phyloP scores from a whole-genome alignment of 2,329 filamentous ascomycete species.

The Talaromyces sp. region DNA sequence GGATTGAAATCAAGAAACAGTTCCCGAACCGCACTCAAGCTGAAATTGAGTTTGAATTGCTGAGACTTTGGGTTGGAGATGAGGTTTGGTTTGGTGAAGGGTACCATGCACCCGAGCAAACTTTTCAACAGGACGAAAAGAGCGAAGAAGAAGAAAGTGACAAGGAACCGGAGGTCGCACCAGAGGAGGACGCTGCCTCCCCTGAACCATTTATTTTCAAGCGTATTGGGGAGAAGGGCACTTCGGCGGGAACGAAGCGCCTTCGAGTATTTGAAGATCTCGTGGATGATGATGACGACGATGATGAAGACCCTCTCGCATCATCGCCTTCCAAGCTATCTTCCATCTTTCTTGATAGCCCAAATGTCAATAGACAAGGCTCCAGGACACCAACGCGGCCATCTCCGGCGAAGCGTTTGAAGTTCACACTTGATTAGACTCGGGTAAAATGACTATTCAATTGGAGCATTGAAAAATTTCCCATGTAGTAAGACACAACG shows the following conservation, averaged over 20 bases:
- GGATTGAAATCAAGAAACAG: conserved; percentile 30
- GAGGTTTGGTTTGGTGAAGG: conserved; percentile 16
- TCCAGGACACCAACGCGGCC: conserved; percentile 7
- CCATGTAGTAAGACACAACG: too few species aligned
- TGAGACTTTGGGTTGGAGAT: conserved; percentile 35
- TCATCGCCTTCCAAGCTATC: conserved; percentile 16
- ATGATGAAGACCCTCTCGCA: conserved; percentile 6
- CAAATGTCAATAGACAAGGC: conserved; percentile 5
- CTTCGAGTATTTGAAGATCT: conserved; percentile 1
- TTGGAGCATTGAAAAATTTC: too few species aligned
- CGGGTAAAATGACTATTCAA: background rate
- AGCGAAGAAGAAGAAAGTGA: background rate
- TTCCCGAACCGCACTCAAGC: conserved; percentile 32
- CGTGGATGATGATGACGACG: background rate
- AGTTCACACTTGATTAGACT: background rate
- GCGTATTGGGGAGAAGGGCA: background rate
- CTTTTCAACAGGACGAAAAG: background rate
- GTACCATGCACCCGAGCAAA: background rate
- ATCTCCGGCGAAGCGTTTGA: conserved; percentile 6
- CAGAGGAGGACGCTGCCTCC: background rate
- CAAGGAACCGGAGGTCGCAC: background rate
- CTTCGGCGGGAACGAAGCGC: background rate
- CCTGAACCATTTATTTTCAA: background rate
- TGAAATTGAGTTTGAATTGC: conserved; percentile 39
- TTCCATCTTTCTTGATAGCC: conserved; percentile 13